phyloP scores from a whole-genome alignment of 2,329 filamentous ascomycete genomes.

The Fusarium concolor region DNA sequence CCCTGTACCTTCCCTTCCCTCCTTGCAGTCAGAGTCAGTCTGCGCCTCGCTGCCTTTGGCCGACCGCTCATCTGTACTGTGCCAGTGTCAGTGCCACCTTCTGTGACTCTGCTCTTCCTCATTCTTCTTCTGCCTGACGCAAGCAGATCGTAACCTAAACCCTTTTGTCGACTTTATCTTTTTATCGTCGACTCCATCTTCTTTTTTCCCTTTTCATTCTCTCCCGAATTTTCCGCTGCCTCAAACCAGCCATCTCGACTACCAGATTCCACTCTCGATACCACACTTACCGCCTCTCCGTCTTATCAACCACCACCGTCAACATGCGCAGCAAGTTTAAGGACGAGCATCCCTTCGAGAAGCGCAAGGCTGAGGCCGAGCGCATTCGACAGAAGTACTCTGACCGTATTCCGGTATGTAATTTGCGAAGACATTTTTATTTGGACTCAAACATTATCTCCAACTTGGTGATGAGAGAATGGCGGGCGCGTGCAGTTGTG shows the following conservation, averaged over 20 bases:
- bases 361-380: constrained; percentile 99
- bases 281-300: constrained; percentile 33
- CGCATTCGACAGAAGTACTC: constrained; percentile 99
- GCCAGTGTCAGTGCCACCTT: constrained; percentile 41
- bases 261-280: constrained; percentile 22
- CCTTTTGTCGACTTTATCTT: constrained; percentile 27
- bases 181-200: constrained; percentile 35
- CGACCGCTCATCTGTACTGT: constrained; percentile 47
- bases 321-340: constrained; percentile 99
- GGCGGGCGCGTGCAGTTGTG: constrained; percentile 19
- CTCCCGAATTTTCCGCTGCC: background rate
- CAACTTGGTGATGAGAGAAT: background rate
- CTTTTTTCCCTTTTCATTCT: constrained; percentile 19
- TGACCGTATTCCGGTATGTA: constrained; percentile 94
- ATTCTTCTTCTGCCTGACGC: constrained; percentile 47
- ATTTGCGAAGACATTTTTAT: constrained; percentile 18
- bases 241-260: constrained; percentile 18
- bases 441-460: background rate
- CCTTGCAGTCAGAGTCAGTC: constrained; percentile 19
- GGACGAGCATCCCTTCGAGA: constrained; percentile 99
- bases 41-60: constrained; percentile 38
- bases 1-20: constrained; percentile 38
- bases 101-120: constrained; percentile 41
- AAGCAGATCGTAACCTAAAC: constrained; percentile 46
- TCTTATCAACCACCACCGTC: constrained; percentile 52